A percentile compares a stretch with the other conserved stretches of the same genome.
Evolutionary conservation across 2,329 filamentous ascomycete species (phyloP).

Genomic region (Endocalyx cinctus): DNA sequence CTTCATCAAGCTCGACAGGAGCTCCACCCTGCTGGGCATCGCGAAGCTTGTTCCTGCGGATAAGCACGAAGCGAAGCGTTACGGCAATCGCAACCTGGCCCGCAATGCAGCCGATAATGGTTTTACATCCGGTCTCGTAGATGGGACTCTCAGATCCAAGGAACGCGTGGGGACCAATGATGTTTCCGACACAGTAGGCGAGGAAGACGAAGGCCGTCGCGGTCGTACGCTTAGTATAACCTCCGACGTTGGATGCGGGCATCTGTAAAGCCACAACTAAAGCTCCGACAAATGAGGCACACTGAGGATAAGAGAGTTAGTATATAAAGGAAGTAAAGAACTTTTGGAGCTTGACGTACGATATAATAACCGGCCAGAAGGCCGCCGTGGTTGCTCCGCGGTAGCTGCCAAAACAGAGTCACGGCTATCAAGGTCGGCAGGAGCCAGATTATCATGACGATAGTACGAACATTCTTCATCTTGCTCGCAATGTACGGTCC

Average conservation of each 20-base stretch:
- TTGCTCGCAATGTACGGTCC: conserved; percentile 47
- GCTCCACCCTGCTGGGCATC: too few relatives aligned
- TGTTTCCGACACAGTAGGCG: conserved; percentile 41
- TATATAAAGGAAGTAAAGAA: too few relatives aligned
- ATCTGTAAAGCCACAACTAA: conserved; percentile 50
- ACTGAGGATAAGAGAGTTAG: too few relatives aligned
- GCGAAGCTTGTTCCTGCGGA: conserved; percentile 34
- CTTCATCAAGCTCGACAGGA: too few relatives aligned
- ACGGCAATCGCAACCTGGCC: conserved; percentile 35
- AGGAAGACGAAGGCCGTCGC: conserved; percentile 42
- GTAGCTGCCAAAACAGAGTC: conserved; percentile 46
- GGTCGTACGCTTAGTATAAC: conserved; percentile 43
- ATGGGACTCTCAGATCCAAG: conserved; percentile 38
- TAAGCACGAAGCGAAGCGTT: conserved; percentile 29
- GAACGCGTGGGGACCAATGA: conserved; percentile 43
- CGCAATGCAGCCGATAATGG: conserved; percentile 42
- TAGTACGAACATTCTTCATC: conserved; percentile 45
- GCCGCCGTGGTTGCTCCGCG: conserved; percentile 36
- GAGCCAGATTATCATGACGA: conserved; percentile 48
- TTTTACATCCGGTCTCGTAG: conserved; percentile 48
- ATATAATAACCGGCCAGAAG: conserved; percentile 50
- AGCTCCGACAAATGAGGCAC: conserved; percentile 43
- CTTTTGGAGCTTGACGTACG: too few relatives aligned
- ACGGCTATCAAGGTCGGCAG: conserved; percentile 46
- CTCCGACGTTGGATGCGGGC: conserved; percentile 43